These are phyloP conservation scores for Chrysopogon serrulatus DNA, from an alignment of 176 grass and related monocot species.

Conservation along the genomic window DNA sequence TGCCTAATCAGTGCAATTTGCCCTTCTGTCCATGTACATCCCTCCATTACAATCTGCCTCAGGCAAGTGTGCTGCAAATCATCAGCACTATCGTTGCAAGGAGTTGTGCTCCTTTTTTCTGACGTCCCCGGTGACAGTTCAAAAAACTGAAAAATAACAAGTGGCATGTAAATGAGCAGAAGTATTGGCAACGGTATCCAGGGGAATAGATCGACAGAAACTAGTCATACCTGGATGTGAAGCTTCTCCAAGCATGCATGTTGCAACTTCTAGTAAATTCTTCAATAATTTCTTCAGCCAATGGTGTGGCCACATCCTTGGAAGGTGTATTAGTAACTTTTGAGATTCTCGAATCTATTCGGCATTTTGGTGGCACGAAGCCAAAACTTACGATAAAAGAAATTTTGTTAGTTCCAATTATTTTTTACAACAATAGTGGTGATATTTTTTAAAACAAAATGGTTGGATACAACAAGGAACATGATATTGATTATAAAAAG, in stretches of 20 bases:
- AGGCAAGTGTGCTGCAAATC: neutral
- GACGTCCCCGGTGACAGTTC: neutral
- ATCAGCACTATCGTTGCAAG: neutral
- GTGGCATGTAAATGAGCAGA: neutral
- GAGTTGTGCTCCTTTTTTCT: neutral
- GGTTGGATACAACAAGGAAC: too few relatives aligned
- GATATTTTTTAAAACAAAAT: too few relatives aligned
- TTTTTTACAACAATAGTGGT: neutral
- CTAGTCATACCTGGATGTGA: neutral
- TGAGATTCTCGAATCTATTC: neutral
- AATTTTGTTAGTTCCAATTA: neutral
- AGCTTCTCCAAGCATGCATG: neutral
- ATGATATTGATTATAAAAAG: too few relatives aligned
- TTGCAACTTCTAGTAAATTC: neutral
- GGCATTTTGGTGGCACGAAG: neutral
- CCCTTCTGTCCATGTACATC: neutral
- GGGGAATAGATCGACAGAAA: neutral
- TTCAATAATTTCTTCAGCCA: neutral
- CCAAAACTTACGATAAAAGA: neutral
- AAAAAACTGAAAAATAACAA: neutral
- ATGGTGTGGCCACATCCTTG: neutral
- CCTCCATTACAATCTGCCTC: neutral
- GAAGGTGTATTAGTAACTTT: neutral
- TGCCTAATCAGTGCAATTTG: neutral
- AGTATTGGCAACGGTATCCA: neutral